Evolutionary conservation across 176 grass and related monocot genomes (phyloP).

Genomic region (Tillandsia leiboldiana): DNA sequence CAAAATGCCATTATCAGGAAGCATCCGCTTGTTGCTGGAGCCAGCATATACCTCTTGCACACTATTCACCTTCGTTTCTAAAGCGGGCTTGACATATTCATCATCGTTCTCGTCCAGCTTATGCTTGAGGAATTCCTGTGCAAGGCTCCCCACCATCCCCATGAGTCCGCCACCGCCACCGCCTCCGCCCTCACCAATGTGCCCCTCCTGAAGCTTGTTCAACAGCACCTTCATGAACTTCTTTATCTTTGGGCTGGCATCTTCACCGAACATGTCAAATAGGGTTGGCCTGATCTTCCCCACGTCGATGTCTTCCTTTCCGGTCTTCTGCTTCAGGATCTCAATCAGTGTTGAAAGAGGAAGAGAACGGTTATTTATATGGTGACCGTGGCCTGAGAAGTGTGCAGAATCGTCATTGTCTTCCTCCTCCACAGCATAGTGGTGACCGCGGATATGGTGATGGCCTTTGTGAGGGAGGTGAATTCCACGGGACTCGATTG

Average conservation of each 20-base stretch:
- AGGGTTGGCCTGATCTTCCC: conserved; percentile 77
- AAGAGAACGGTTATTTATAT: conserved; percentile 10
- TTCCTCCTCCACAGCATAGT: conserved; percentile 29
- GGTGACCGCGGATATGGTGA: conserved; percentile 15
- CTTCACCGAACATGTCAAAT: conserved; percentile 66
- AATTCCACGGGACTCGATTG: conserved; percentile 53
- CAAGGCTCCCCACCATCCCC: conserved; percentile 43
- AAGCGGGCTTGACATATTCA: conserved; percentile 49
- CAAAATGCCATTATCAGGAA: conserved; percentile 58
- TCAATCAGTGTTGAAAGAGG: conserved; percentile 60
- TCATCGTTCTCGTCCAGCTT: conserved; percentile 52
- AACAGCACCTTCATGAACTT: conserved; percentile 68
- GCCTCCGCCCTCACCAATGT: conserved; percentile 14
- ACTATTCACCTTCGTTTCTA: conserved; percentile 40
- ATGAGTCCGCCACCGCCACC: conserved; percentile 25
- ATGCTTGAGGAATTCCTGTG: conserved; percentile 59
- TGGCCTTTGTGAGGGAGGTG: conserved; percentile 34
- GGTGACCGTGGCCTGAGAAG: too few relatives aligned
- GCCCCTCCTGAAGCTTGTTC: conserved; percentile 40
- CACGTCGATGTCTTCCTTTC: conserved; percentile 60
- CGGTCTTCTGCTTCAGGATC: conserved; percentile 64
- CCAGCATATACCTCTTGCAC: conserved; percentile 63
- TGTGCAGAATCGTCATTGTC: neutral
- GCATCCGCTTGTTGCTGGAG: conserved; percentile 21
- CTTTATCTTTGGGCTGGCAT: conserved; percentile 85